Base-by-base conservation (phyloP, 2,329 filamentous ascomycete species). In the Monosporascus sp. region DNA sequence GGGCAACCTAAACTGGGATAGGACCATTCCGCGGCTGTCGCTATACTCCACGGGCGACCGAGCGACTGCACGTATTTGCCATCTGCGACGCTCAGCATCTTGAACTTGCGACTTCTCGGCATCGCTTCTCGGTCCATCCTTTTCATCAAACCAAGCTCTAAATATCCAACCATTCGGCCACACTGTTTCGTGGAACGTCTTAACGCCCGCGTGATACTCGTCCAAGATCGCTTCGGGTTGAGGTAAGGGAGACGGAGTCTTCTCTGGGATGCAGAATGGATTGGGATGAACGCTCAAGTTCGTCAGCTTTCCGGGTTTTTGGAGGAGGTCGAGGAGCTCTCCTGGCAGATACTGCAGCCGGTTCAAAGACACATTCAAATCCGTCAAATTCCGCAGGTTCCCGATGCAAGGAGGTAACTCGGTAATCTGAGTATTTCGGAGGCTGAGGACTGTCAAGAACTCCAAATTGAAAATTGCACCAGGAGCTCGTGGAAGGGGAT, bases 311-410 rank as follows among this genome's bases (percentile, higher is more conserved):
- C 72, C 67, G 0, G 69, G 64, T 9, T 68, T 63, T 34, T 71
- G 68, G 20, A 88, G 67, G 2, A 89, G 72, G 24, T 79, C 68
- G 1, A 89, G 72, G 1, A 90, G 70, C 63, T 88, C 85, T 52
- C 75, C 79, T 0, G 87, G 87, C 1, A 91, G 73, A 55, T 73
- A 79, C 7, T 74, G 75, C 11, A 91, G 71, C 5, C 71, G 69
- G 56, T 90, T 90, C 51, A 86, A 80, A 1, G 84, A 81, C 8
- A 91, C 61, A 59, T 89, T 90, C 40, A 91, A 77, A 49, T 83
- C 77, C 49, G 73, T 71, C 4, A 91, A 74, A 54, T 83, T 84
- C 5, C 65, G 66, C 7, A 90, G 73, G 34, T 79, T 79, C 22
- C 73, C 74, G 48, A 90, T 82, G 3, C 76, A 74, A 0, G 82